Evolutionary conservation across 1,139 yeast species (phyloP).

Genomic region (Blastobotrys elegans): DNA sequence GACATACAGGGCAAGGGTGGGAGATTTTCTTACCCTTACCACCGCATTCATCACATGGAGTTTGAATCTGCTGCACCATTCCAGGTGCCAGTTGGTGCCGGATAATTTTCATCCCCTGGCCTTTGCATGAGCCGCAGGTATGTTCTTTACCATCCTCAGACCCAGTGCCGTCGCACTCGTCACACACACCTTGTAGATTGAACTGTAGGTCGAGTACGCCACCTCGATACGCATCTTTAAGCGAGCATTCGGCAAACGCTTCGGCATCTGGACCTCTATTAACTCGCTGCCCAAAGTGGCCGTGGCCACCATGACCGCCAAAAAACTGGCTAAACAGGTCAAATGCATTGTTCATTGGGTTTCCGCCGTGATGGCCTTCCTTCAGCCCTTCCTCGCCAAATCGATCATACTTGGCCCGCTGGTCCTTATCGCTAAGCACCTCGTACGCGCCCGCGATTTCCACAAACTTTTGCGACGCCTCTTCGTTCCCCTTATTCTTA

Average conservation of each 20-base stretch:
- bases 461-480: conserved; percentile 78
- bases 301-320: conserved; percentile 46
- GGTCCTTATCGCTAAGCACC: conserved; percentile 69
- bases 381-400: conserved; percentile 80
- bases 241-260: conserved; percentile 50
- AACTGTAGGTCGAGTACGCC: conserved; percentile 55
- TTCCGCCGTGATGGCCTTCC: conserved; percentile 37
- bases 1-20: conserved; percentile 61
- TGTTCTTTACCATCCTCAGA: conserved; percentile 70
- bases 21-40: conserved; percentile 71
- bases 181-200: conserved; percentile 69
- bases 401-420: conserved; percentile 65
- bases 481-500: conserved; percentile 76
- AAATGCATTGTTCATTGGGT: conserved; percentile 49
- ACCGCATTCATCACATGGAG: conserved; percentile 69
- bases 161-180: conserved; percentile 76
- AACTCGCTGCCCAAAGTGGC: conserved; percentile 27
- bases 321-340: conserved; percentile 75
- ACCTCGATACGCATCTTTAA: conserved; percentile 70
- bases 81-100: conserved; percentile 82
- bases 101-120: conserved; percentile 65
- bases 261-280: conserved; percentile 65
- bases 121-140: conserved; percentile 63
- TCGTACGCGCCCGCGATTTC: conserved; percentile 95
- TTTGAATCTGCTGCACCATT: conserved; percentile 80